Evolutionary conservation across 441 rosid species (phyloP), one percentile per base, ranked within the genome.

Genomic region (Lepidium campestre): DNA sequence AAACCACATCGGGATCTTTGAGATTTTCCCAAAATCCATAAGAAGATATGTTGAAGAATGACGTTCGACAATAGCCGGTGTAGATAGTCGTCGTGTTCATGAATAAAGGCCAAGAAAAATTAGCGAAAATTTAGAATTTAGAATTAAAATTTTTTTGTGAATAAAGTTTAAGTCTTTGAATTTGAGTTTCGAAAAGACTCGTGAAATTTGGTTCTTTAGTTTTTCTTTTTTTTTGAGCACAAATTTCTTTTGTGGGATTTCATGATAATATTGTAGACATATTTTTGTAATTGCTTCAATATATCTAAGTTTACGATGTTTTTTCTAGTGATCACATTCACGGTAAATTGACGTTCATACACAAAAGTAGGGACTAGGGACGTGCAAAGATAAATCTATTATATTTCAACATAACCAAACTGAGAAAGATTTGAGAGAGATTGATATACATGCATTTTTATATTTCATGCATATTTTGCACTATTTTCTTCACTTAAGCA

Each of bases 1-100:
- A 59, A 50, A 68, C 31, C 13, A 39, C 65, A 57, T 57, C 65
- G 1, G 44, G 66, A 0, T 59, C 49, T n/a, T 68, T 29, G 10
- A 31, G 58, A 15, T 68, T 40, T 41, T 68, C 73, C 67, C 58
- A 68, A 1, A 49, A 39, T 48, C 73, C 73, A 31, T 10, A 10
- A 19, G 73, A 68, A 20, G 66, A 68, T 23, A 19, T 48, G 52
- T 59, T 68, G 60, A 58, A 68, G n/a, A 19, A 0, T 5, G 52
- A 23, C 17, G 18, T 7, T 25, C 14, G 50, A 29, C 72, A 67
- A 57, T 36, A 27, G 25, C 37, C 37, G 32, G 13, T 22, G 10
- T 34, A 7, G 17, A 17, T 35, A 52, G 63, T 44, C 48, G 71
- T 66, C 48, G 71, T 66, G 29, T 44, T 23, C 62, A 66, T 66